Base-by-base conservation (phyloP, 768 basidiomycete species). In the Pluteus cervinus region DNA sequence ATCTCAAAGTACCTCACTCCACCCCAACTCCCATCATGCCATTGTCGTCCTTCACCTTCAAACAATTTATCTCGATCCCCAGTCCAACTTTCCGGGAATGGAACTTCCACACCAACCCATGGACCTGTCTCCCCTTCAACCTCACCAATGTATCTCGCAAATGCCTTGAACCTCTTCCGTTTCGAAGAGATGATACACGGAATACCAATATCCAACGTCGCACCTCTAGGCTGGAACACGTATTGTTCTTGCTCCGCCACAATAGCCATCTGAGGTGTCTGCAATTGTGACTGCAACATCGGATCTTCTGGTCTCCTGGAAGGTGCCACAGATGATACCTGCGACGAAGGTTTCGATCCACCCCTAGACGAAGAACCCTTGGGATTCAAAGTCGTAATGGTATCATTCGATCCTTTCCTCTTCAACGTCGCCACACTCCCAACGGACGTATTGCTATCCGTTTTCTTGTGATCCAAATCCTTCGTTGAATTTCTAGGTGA, bases 51-150 rank as follows among this genome's bases (percentile, higher is more conserved):
- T 20, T 77, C 72, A 17, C 52, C 52, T n/a, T 46, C 48, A n/a
- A n/a, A n/a, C n/a, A n/a, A n/a, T n/a, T n/a, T n/a, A 11, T 40
- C 47, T 12, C 43, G 49, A 15, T 39, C 42, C 34, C 49, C 45
- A 39, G 62, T 59, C 41, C 53, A 49, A 2, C 63, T 61, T 16
- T 55, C 37, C 5, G 57, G 58, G 39, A 89, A 64, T 1, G 88
- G 86, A 8, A 91, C 86, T 55, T 93, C 90, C 11, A 93, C 86
- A 10, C 90, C 90, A 5, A 92, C 86, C 90, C 90, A 93, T 0
- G 86, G 78, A 1, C 90, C 90, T 4, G 53, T 47, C 56, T 90
- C 86, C 24, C 89, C 90, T 33, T 75, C 70, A 2, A 93, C 79
- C 52, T 89, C 86, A 5, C 86, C 90, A 36, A 93, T 89, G 54